phyloP scores from a whole-genome alignment of 2,329 filamentous ascomycete genomes.

The Fusarium sp. region DNA sequence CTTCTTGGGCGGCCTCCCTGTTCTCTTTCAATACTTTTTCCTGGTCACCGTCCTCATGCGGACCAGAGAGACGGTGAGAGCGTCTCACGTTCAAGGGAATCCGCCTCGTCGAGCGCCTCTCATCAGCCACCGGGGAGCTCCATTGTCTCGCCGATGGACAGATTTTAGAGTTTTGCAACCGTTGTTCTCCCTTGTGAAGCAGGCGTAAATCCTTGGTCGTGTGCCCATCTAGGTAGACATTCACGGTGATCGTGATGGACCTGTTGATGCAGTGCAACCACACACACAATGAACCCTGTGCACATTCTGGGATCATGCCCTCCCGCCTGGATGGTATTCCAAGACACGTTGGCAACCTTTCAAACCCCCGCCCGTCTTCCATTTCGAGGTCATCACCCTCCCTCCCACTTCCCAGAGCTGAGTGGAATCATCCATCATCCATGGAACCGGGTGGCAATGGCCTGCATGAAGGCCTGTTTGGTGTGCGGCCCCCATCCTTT shows the following conservation, averaged over 20 bases:
- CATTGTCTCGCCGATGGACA: background rate
- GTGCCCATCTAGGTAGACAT: background rate
- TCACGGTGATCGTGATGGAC: background rate
- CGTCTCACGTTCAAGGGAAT: background rate
- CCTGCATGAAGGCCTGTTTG: background rate
- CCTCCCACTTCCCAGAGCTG: background rate
- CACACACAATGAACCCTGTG: background rate
- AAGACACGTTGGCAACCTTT: conserved; percentile 13
- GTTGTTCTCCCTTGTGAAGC: background rate
- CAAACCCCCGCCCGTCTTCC: background rate
- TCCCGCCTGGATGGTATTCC: conserved; percentile 18
- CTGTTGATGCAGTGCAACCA: conserved; percentile 29
- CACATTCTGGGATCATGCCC: background rate
- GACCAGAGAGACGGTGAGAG: background rate
- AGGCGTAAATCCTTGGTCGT: conserved; percentile 2
- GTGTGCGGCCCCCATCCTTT: background rate
- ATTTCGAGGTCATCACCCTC: conserved; percentile 10
- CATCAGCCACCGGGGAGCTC: background rate
- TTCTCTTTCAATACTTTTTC: background rate
- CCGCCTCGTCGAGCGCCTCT: background rate
- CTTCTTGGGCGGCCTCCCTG: conserved; percentile 6
- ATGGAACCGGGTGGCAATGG: background rate
- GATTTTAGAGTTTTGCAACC: background rate
- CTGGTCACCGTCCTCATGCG: conserved; percentile 12
- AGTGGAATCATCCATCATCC: background rate